These are phyloP conservation scores for Gossypium rotundifolium DNA, from an alignment of 345 rosid genomes.

Conservation along the genomic window DNA sequence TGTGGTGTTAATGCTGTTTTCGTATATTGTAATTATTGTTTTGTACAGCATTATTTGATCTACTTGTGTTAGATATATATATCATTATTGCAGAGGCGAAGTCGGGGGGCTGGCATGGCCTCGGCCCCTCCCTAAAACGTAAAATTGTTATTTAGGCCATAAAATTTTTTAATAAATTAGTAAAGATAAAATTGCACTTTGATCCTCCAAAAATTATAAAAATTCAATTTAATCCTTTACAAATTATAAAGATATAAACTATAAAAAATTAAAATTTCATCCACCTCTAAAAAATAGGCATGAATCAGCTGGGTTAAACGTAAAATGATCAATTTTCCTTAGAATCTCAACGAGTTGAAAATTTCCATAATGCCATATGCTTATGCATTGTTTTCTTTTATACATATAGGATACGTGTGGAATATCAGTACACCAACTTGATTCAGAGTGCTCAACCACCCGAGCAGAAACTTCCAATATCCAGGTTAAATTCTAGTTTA, in stretches of 20 bases:
- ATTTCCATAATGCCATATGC: neutral
- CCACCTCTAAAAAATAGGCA: too few species aligned
- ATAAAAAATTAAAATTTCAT: too few species aligned
- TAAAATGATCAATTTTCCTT: neutral
- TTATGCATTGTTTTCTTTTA: neutral
- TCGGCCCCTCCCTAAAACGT: too few species aligned
- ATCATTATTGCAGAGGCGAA: neutral
- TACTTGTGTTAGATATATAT: neutral
- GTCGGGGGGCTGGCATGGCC: too few species aligned
- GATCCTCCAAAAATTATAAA: too few species aligned
- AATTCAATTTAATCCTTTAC: too few species aligned
- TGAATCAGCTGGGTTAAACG: neutral
- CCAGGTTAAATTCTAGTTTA: slow-evolving; percentile 5
- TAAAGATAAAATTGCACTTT: too few species aligned
- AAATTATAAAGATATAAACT: too few species aligned
- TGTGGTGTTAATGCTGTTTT: neutral
- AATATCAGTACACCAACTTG: slow-evolving; percentile 4
- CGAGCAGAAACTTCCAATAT: slow-evolving; percentile 5
- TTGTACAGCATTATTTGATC: too few species aligned
- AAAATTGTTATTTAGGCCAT: too few species aligned
- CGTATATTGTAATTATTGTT: neutral
- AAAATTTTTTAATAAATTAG: too few species aligned
- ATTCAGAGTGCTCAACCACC: slow-evolving; percentile 12
- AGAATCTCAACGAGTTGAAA: neutral
- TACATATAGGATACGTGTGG: neutral